A percentile compares a stretch with the other conserved stretches of the same genome.
These are phyloP conservation scores for Rhodotorula sphaerocarpa DNA, from an alignment of 768 basidiomycete genomes.

Conservation along the genomic window DNA sequence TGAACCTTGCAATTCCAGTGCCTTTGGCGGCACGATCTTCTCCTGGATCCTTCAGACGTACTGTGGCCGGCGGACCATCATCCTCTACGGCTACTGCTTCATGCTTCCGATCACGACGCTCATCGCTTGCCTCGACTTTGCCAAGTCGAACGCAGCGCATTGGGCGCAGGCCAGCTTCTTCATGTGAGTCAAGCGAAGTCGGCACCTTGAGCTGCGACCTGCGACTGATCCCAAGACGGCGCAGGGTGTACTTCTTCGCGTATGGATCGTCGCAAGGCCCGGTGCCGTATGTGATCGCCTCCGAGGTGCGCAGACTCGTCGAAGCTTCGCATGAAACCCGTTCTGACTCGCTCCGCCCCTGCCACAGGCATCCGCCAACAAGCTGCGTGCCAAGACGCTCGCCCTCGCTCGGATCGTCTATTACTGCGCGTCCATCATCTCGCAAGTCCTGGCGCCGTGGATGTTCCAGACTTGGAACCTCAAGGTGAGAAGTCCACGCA, in stretches of 20 bases:
- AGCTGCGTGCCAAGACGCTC: conserved; percentile 11
- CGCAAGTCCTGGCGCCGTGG: background rate
- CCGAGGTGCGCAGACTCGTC: background rate
- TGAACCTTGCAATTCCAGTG: no score
- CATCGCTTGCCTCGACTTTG: background rate
- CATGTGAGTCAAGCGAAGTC: no score
- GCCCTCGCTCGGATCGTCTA: background rate
- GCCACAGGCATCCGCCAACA: background rate
- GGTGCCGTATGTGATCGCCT: background rate
- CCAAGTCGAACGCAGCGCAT: background rate
- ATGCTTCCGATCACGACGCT: background rate
- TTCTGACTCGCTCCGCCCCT: background rate
- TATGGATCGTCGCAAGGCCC: background rate
- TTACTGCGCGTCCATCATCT: background rate
- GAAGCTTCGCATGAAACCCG: no score
- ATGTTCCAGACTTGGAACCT: background rate
- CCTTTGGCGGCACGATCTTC: background rate
- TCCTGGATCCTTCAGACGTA: background rate
- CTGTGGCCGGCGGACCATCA: background rate
- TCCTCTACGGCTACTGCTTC: background rate
- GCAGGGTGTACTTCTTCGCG: background rate
- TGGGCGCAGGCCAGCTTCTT: background rate
- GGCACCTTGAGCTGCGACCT: no score
- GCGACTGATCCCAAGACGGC: background rate
- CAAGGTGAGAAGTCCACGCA: background rate